These are phyloP conservation scores for Metarhizium rileyi DNA, from an alignment of 2,329 filamentous ascomycete genomes.

Conservation along the genomic window DNA sequence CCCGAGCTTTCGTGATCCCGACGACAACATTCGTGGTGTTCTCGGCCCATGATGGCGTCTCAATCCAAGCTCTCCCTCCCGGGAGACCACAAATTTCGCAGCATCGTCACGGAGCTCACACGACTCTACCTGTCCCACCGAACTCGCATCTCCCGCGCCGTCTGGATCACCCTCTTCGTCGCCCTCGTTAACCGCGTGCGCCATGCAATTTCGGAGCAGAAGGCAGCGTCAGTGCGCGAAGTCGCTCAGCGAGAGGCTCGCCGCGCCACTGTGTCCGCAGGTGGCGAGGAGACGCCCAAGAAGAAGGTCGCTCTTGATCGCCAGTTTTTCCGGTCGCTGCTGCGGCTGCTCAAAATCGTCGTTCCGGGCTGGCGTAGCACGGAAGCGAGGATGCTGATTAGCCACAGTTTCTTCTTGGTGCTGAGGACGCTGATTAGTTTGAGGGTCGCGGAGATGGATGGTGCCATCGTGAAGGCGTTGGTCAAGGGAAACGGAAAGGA, in stretches of 20 bases:
- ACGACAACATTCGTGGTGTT: not conserved
- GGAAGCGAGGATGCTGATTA: conserved; percentile 75
- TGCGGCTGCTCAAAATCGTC: conserved; percentile 73
- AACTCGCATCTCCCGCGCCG: conserved; percentile 68
- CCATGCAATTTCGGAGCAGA: conserved; percentile 86
- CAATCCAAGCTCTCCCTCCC: conserved; percentile 61
- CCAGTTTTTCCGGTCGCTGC: conserved; percentile 66
- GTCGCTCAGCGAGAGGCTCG: conserved; percentile 42
- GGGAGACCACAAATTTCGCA: conserved; percentile 54
- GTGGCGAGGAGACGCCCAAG: conserved; percentile 32
- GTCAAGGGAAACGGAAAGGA: conserved; percentile 87
- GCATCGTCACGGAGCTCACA: conserved; percentile 56
- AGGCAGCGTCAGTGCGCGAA: conserved; percentile 65
- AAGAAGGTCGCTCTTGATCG: conserved; percentile 89
- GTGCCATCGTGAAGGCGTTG: conserved; percentile 80
- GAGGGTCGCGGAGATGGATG: conserved; percentile 94
- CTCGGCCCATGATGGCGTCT: conserved; percentile 48
- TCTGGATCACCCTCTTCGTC: conserved; percentile 75
- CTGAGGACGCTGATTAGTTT: conserved; percentile 84
- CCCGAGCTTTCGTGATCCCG: no score
- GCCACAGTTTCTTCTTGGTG: conserved; percentile 89
- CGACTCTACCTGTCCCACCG: conserved; percentile 69
- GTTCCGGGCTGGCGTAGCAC: conserved; percentile 85
- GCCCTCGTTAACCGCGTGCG: conserved; percentile 80
- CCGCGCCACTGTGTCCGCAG: conserved; percentile 38